Evolutionary conservation across 805 yeast genomes (phyloP).

Genomic region (Saccharomycopsis babjevae): DNA sequence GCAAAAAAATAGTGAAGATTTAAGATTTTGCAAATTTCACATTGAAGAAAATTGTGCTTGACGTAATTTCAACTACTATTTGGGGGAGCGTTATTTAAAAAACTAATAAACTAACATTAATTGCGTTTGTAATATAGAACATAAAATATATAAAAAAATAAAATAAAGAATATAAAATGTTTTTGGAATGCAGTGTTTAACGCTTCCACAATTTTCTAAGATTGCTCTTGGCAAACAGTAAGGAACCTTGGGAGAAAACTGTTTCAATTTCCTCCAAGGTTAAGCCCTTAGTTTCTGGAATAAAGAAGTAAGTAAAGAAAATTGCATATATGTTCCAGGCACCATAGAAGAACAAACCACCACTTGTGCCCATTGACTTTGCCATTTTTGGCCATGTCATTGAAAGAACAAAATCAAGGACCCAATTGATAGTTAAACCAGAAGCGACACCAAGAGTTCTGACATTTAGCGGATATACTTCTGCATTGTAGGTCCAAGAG

Average conservation of each 20-base stretch:
- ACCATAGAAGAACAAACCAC: slow-evolving; percentile 42
- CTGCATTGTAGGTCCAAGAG: slow-evolving; percentile 42
- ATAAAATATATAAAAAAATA: background rate
- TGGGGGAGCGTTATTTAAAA: too few species aligned
- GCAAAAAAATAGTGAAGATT: too few species aligned
- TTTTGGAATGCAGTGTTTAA: background rate
- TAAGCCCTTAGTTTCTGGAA: slow-evolving; percentile 72
- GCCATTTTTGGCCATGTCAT: slow-evolving; percentile 43
- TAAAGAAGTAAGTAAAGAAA: slow-evolving; percentile 51
- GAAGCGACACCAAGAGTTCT: slow-evolving; percentile 41
- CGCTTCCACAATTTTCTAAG: slow-evolving; percentile 1
- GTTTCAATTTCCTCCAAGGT: slow-evolving; percentile 74
- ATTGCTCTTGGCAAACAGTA: slow-evolving; percentile 17
- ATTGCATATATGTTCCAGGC: slow-evolving; percentile 51
- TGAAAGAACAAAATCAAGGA: slow-evolving; percentile 35
- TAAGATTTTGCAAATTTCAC: too few species aligned
- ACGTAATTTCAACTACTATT: too few species aligned
- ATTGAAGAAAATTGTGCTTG: too few species aligned
- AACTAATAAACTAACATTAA: background rate
- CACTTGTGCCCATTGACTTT: slow-evolving; percentile 35
- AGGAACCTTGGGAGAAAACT: slow-evolving; percentile 52
- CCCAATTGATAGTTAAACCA: slow-evolving; percentile 38
- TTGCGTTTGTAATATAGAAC: background rate
- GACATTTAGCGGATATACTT: slow-evolving; percentile 39
- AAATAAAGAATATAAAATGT: background rate